Conservation (phyloP, 257 asterid species). For the Solanum ahanhuiri region DNA sequence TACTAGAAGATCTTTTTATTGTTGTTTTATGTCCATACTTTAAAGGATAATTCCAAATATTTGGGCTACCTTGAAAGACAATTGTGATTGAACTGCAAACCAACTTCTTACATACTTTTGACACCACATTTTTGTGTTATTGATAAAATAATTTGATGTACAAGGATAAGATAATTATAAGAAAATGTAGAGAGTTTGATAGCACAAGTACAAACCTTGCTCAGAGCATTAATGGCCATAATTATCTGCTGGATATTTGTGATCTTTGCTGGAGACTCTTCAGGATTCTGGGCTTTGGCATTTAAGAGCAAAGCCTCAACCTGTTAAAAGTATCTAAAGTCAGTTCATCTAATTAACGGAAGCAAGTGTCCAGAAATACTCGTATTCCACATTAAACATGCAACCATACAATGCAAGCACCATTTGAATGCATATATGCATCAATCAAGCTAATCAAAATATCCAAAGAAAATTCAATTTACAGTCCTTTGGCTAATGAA, state of each 20-base stretch:
- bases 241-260: constrained; percentile 58
- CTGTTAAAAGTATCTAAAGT: constrained; percentile 32
- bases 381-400: background rate
- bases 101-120: background rate
- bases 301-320: constrained; percentile 57
- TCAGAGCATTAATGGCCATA: constrained; percentile 92
- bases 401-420: background rate
- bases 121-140: background rate
- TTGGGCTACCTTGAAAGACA: background rate
- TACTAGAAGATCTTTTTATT: background rate
- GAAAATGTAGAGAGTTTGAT: background rate
- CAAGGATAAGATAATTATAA: background rate
- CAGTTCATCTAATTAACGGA: background rate
- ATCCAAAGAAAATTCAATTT: background rate
- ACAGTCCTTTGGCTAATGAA: background rate
- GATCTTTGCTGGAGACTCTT: constrained; percentile 46
- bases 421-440: background rate
- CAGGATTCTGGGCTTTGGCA: constrained; percentile 49
- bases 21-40: background rate
- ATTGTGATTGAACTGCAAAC: background rate
- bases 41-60: background rate
- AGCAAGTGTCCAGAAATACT: background rate
- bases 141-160: background rate
- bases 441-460: background rate
- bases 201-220: constrained; percentile 59